Evolutionary conservation across 2,329 filamentous ascomycete species (phyloP).

Genomic region (Westerdykella sp.): DNA sequence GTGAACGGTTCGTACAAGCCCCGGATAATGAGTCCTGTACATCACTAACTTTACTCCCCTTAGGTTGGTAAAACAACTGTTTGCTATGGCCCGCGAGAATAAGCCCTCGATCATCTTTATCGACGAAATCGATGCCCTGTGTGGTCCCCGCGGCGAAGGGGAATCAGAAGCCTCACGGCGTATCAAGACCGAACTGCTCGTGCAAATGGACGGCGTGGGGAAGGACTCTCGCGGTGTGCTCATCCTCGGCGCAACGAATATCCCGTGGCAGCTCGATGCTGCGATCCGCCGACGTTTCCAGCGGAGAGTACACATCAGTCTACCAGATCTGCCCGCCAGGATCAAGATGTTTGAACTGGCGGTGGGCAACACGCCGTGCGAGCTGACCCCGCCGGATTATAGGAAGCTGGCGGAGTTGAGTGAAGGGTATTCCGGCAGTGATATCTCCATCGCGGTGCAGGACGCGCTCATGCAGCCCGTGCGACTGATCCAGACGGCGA

Average conservation of each 20-base stretch:
- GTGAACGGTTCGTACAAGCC: constrained; percentile 68
- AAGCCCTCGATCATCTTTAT: constrained; percentile 98
- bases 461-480: constrained; percentile 97
- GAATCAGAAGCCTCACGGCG: constrained; percentile 95
- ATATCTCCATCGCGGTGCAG: constrained; percentile 94
- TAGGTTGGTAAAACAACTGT: constrained; percentile 91
- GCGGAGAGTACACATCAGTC: constrained; percentile 86
- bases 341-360: constrained; percentile 95
- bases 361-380: constrained; percentile 87
- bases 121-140: constrained; percentile 94
- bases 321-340: constrained; percentile 80
- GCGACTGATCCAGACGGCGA: constrained; percentile 92
- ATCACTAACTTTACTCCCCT: not conserved
- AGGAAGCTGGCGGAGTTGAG: constrained; percentile 71
- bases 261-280: constrained; percentile 95
- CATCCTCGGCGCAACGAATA: constrained; percentile 94
- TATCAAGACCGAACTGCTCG: constrained; percentile 97
- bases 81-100: constrained; percentile 96
- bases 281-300: constrained; percentile 96
- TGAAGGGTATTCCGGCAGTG: constrained; percentile 91
- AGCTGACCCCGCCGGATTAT: constrained; percentile 71
- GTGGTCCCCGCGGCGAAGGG: constrained; percentile 85
- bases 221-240: constrained; percentile 91
- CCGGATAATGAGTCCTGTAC: too few species aligned
- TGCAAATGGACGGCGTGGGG: constrained; percentile 98